These are phyloP conservation scores for Eucalyptus cladocalyx DNA, from an alignment of 345 rosid genomes.

Conservation along the genomic window DNA sequence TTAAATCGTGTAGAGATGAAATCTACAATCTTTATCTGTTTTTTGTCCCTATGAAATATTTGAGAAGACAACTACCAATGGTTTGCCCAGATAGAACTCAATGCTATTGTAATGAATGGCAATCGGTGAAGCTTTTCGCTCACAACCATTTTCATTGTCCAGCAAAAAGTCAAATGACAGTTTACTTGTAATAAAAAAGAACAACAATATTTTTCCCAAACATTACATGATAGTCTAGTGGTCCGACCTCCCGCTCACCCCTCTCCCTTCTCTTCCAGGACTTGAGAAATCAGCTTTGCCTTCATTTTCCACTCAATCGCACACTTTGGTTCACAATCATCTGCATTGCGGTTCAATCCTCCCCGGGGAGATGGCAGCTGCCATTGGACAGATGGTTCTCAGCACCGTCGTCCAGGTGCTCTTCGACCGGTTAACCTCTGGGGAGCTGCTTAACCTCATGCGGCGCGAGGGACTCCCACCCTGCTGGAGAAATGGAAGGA, in stretches of 20 bases:
- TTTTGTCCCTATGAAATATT: neutral
- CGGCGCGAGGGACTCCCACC: no score
- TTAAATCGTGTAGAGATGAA: accelerated
- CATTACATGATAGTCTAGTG: no score
- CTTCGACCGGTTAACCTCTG: accelerated
- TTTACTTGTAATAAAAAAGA: neutral
- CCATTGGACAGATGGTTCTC: no score
- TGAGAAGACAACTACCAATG: neutral
- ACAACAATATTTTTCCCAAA: no score
- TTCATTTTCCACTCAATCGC: neutral
- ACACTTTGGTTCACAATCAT: neutral
- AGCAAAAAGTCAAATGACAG: neutral
- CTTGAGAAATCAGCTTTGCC: neutral
- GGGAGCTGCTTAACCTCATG: no score
- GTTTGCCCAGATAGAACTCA: neutral
- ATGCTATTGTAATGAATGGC: neutral
- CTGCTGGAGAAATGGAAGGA: no score
- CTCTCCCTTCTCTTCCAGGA: no score
- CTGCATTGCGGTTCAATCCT: neutral
- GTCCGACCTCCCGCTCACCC: neutral
- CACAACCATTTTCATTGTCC: no score
- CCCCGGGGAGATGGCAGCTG: no score
- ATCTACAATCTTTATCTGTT: accelerated
- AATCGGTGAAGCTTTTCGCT: no score
- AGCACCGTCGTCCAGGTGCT: no score